These are phyloP conservation scores for Candida buenavistaensis DNA, from an alignment of 1,139 yeast genomes.

Conservation along the genomic window DNA sequence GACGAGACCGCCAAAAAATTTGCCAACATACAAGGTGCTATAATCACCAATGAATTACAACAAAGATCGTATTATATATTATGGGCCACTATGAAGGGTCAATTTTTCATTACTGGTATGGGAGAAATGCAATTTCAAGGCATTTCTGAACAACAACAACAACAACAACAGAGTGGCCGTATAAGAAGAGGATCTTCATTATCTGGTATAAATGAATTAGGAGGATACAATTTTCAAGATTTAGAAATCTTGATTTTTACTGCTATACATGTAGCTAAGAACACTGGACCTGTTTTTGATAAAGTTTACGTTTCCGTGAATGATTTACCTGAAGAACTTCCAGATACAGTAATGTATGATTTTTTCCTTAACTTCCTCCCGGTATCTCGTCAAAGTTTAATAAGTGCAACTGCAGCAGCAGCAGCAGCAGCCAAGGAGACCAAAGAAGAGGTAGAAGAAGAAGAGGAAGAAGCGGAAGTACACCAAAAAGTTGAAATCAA, in stretches of 20 bases:
- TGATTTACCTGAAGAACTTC: conserved; percentile 38
- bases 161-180: no score
- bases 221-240: conserved; percentile 45
- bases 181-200: conserved; percentile 40
- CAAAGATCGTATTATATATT: conserved; percentile 36
- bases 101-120: conserved; percentile 31
- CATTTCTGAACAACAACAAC: conserved; percentile 17
- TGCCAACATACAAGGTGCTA: conserved; percentile 36
- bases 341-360: conserved; percentile 39
- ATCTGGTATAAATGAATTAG: conserved; percentile 40
- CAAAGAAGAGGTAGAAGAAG: conserved; percentile 5
- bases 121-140: conserved; percentile 32
- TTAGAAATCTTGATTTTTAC: conserved; percentile 36
- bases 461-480: conserved; percentile 7
- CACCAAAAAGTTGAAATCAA: conserved; percentile 21
- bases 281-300: conserved; percentile 18
- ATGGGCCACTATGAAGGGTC: conserved; percentile 29
- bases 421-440: no score
- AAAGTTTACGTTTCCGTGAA: conserved; percentile 25
- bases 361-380: conserved; percentile 38
- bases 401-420: conserved; percentile 4
- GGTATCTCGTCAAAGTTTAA: conserved; percentile 19
- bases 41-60: conserved; percentile 41
- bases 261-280: conserved; percentile 31
- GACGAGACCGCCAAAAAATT: conserved; percentile 15